phyloP scores from a whole-genome alignment of 495 filamentous ascomycete species.

The Trichocladium antarcticum region DNA sequence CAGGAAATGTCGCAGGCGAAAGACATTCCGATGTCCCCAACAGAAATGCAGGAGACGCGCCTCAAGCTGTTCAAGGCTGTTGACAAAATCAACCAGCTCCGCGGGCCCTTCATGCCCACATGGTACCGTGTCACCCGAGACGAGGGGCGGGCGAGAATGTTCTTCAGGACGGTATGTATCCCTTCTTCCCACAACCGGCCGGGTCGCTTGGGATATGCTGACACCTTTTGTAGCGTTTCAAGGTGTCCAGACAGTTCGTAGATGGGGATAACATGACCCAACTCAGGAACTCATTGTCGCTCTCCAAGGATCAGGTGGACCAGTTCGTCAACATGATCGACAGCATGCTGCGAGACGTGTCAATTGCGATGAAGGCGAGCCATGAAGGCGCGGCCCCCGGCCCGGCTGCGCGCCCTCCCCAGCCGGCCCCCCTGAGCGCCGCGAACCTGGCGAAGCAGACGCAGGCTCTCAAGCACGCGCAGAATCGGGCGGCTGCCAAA shows the following conservation, averaged over 20 bases:
- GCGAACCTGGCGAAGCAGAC: constrained; percentile 60
- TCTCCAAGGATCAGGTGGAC: constrained; percentile 47
- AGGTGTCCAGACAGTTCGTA: constrained; percentile 49
- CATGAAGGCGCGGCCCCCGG: not conserved
- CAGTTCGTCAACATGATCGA: constrained; percentile 37
- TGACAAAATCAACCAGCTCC: constrained; percentile 27
- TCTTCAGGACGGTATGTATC: constrained; percentile 37
- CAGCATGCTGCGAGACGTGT: constrained; percentile 27
- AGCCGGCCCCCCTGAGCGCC: constrained; percentile 47
- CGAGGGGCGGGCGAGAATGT: constrained; percentile 34
- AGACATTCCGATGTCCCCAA: constrained; percentile 28
- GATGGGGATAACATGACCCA: constrained; percentile 40
- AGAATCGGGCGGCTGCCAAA: constrained; percentile 34
- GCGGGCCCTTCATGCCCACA: constrained; percentile 19
- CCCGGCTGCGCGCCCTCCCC: constrained; percentile 19
- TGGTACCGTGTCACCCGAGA: constrained; percentile 38
- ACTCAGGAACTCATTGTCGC: constrained; percentile 43
- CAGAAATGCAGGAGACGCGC: constrained; percentile 26
- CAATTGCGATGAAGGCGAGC: constrained; percentile 8
- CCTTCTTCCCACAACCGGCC: not conserved
- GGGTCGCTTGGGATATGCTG: constrained; percentile 10
- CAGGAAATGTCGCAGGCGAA: constrained; percentile 20
- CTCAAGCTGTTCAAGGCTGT: constrained; percentile 24
- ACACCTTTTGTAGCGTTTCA: constrained; percentile 39
- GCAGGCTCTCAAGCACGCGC: constrained; percentile 39